These are phyloP conservation scores for Ascochyta fabae DNA, from an alignment of 2,329 filamentous ascomycete species.

Conservation along the genomic window DNA sequence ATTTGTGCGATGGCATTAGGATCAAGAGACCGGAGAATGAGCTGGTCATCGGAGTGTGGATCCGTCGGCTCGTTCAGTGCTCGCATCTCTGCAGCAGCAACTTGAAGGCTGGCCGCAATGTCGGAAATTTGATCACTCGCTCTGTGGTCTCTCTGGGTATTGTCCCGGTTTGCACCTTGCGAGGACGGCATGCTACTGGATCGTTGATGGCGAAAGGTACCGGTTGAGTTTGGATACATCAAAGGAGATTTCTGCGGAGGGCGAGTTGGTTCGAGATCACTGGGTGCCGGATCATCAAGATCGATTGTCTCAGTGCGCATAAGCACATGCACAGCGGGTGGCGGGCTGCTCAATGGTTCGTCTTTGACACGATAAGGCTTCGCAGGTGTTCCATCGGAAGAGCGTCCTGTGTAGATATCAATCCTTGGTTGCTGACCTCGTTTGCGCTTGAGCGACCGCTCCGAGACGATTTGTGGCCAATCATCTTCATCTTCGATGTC, in stretches of 20 bases:
- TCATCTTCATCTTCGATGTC: constrained; percentile 39
- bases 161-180: constrained; percentile 27
- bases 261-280: constrained; percentile 42
- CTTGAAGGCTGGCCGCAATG: not conserved
- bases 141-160: not conserved
- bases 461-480: constrained; percentile 52
- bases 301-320: constrained; percentile 52
- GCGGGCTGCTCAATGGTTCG: constrained; percentile 47
- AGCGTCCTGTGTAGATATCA: constrained; percentile 27
- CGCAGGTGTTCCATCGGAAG: constrained; percentile 38
- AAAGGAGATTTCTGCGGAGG: constrained; percentile 14
- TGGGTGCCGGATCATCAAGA: constrained; percentile 48
- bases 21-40: constrained; percentile 33
- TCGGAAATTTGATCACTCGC: not conserved
- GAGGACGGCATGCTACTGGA: constrained; percentile 39
- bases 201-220: constrained; percentile 32
- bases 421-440: constrained; percentile 28
- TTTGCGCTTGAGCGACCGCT: constrained; percentile 54
- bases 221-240: constrained; percentile 18
- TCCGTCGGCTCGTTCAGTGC: constrained; percentile 31
- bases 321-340: constrained; percentile 20
- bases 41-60: constrained; percentile 1
- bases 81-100: constrained; percentile 21
- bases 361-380: constrained; percentile 50
- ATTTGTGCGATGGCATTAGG: constrained; percentile 30